Percentiles rank a stretch among this genome's conserved stretches.
Conservation (phyloP, 495 filamentous ascomycete species). For the Aspergillus sparsus region DNA sequence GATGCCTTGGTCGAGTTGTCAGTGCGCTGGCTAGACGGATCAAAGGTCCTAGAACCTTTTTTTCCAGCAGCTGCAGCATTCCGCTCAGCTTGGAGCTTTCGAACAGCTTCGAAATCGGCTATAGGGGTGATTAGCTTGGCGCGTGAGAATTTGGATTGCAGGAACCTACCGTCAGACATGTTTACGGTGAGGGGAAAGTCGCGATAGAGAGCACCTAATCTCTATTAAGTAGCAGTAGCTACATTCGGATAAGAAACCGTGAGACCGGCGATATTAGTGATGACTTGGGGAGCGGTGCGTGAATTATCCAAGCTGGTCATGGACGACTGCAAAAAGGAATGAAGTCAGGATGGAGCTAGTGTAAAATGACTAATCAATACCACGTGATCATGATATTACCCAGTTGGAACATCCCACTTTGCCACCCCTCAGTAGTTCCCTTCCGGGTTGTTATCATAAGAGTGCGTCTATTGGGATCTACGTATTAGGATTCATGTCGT, state of each 20-base stretch:
- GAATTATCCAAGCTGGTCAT: conserved; percentile 20
- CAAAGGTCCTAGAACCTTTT: conserved; percentile 86
- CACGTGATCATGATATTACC: conserved; percentile 1
- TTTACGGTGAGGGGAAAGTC: conserved; percentile 28
- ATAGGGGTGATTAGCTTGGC: conserved; percentile 25
- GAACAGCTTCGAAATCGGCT: conserved; percentile 83
- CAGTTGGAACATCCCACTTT: no score
- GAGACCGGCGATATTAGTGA: conserved; percentile 34
- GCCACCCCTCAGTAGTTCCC: no score
- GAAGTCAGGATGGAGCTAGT: conserved; percentile 21
- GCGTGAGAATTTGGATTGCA: conserved; percentile 20
- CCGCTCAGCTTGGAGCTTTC: conserved; percentile 86
- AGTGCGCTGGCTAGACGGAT: conserved; percentile 82
- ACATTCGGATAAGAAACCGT: conserved; percentile 45
- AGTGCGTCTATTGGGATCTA: no score
- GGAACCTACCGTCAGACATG: conserved; percentile 63
- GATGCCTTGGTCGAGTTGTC: conserved; percentile 92
- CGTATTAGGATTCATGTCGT: no score
- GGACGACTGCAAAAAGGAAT: conserved; percentile 17
- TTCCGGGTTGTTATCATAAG: no score
- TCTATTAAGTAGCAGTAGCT: conserved; percentile 38
- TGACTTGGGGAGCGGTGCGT: conserved; percentile 21
- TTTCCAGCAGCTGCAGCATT: conserved; percentile 79
- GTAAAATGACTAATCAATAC: conserved; percentile 18
- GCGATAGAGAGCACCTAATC: conserved; percentile 33